A percentile compares a stretch with the other conserved stretches of the same genome.
Conservation (phyloP, 306 rosid species). For the Cajanus cajan region DNA sequence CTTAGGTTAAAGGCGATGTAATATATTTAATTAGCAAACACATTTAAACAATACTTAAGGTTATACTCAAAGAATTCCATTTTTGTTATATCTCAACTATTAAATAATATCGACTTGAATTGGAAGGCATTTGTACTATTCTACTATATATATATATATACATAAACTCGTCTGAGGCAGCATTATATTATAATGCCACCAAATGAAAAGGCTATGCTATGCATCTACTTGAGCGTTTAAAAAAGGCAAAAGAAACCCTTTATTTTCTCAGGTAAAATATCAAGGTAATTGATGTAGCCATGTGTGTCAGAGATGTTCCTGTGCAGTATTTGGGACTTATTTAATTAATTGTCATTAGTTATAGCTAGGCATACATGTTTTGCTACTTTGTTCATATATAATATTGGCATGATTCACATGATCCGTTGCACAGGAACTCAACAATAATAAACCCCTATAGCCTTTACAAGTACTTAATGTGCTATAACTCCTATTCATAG, state of each 20-base stretch:
- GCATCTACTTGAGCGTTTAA: background rate
- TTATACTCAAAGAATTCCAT: background rate
- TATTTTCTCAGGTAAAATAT: slow-evolving; percentile 16
- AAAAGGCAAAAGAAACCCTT: slow-evolving; percentile 8
- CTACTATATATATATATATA: background rate
- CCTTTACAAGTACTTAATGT: slow-evolving; percentile 41
- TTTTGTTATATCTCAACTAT: background rate
- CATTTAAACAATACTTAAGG: slow-evolving; percentile 17
- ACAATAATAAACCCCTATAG: slow-evolving; percentile 17
- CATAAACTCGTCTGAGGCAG: background rate
- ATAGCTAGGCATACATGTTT: background rate
- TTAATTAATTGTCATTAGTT: slow-evolving; percentile 24
- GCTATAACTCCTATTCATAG: slow-evolving; percentile 25
- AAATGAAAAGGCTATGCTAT: slow-evolving; percentile 28
- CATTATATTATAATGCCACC: slow-evolving; percentile 20
- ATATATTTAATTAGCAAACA: background rate
- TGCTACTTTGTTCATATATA: background rate
- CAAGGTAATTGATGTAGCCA: slow-evolving; percentile 18
- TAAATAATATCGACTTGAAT: background rate
- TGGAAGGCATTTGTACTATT: background rate
- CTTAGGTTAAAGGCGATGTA: slow-evolving; percentile 33
- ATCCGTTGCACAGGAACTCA: background rate
- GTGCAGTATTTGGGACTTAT: slow-evolving; percentile 1
- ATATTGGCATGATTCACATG: slow-evolving; percentile 26
- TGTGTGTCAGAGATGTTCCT: slow-evolving; percentile 23